Evolutionary conservation across 2,329 filamentous ascomycete genomes (phyloP).

Genomic region (Fusarium sp.): DNA sequence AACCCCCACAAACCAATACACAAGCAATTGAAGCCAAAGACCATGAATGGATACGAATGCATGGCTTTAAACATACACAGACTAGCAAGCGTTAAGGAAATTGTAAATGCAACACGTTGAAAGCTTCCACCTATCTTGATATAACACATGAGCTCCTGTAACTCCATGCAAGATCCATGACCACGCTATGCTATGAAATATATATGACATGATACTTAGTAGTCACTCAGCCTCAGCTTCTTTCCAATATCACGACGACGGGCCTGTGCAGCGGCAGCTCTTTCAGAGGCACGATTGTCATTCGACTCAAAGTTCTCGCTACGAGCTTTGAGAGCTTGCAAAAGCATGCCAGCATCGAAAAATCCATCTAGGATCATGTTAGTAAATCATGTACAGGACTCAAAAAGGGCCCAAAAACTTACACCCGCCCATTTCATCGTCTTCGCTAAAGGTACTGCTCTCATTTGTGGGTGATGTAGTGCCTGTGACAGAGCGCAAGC

Average conservation of each 20-base stretch:
- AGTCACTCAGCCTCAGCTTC: conserved; percentile 77
- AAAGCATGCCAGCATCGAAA: conserved; percentile 95
- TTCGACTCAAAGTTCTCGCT: conserved; percentile 64
- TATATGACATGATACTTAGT: conserved; percentile 57
- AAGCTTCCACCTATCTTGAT: conserved; percentile 6
- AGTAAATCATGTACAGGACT: conserved; percentile 38
- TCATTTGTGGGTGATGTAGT: conserved; percentile 75
- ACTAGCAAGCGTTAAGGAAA: neutral
- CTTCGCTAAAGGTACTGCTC: conserved; percentile 79
- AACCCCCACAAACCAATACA: neutral
- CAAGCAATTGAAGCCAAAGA: neutral
- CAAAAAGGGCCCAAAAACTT: conserved; percentile 60
- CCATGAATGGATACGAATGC: neutral
- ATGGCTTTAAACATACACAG: neutral
- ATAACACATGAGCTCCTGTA: conserved; percentile 29
- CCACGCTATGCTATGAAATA: conserved; percentile 26
- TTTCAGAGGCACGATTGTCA: conserved; percentile 68
- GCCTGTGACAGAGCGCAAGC: conserved; percentile 57
- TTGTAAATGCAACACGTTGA: conserved; percentile 3
- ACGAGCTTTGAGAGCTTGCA: conserved; percentile 85
- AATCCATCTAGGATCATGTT: conserved; percentile 79
- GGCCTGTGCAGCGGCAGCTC: conserved; percentile 70
- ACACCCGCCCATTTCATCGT: conserved; percentile 94
- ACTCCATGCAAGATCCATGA: conserved; percentile 35
- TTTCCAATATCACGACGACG: conserved; percentile 77